Conservation (phyloP, 208 protist species). For the Acanthamoeba royreba region DNA sequence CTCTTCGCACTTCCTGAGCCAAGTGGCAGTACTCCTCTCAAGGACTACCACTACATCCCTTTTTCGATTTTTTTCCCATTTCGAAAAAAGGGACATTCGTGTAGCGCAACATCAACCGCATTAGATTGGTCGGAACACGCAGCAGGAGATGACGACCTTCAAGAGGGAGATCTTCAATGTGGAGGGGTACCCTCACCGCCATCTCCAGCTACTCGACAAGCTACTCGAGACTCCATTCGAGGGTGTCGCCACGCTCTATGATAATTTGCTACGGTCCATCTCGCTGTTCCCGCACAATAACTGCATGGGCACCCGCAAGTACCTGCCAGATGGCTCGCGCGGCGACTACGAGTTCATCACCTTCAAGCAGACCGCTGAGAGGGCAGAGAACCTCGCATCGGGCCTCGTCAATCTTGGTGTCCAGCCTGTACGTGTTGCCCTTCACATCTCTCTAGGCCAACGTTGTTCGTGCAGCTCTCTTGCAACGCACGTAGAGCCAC, state of each 20-base stretch:
- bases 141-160: neutral
- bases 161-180: neutral
- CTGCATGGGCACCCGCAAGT: neutral
- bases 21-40: too few species aligned
- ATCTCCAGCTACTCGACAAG: neutral
- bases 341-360: constrained; percentile 9
- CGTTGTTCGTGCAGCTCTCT: too few species aligned
- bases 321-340: neutral
- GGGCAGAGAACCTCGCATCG: neutral
- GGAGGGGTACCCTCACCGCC: constrained; percentile 30
- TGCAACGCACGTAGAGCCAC: too few species aligned
- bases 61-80: too few species aligned
- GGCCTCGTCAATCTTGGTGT: constrained; percentile 16
- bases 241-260: neutral
- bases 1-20: too few species aligned
- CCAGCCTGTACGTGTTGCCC: neutral
- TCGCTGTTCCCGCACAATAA: neutral
- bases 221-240: neutral
- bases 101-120: neutral
- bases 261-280: neutral
- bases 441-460: too few species aligned
- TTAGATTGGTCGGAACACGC: neutral
- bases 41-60: too few species aligned
- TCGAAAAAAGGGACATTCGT: neutral
- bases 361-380: neutral